Evolutionary conservation across 768 basidiomycete species (phyloP), one percentile per base, ranked within the genome.

Genomic region (Tylopilus sp.): DNA sequence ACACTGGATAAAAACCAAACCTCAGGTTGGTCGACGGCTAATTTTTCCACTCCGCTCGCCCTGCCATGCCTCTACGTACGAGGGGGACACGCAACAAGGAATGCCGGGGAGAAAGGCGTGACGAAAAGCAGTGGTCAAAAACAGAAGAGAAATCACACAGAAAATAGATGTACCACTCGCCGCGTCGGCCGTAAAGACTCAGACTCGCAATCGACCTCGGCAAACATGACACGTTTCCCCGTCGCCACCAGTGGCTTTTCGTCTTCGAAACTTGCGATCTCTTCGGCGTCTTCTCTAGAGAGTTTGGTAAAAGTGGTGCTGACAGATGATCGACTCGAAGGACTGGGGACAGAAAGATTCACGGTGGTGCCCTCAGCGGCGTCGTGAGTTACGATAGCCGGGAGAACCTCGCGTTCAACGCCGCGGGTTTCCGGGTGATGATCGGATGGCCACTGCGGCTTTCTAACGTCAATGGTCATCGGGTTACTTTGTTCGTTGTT

Each of bases 271-370:
- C 48, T 40, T 48, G 50, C 57, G 59, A 54, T 59, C 33, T 69
- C 67, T 13, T 65, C 64, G 57, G 55, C 57, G 52, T 63, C 68
- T 63, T 56, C 59, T 53, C 55, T 57, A 26, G 57, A 56, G 0
- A 66, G 57, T 47, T 53, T 60, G 54, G 65, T 5, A 53, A 70
- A 70, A 0, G 49, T 56, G 50, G 60, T 23, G 40, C 51, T 12
- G 17, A 57, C 55, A 38, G 46, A 25, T 12, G 66, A 61, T 63
- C 57, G 66, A 58, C 56, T 44, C 26, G 54, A 55, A 51, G 58
- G 53, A 18, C 45, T 51, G 20, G 57, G 9, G 28, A 46, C 31
- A 17, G 40, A 36, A 25, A 36, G 52, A 56, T 63, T 52, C 57
- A 28, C 47, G 23, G 46, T 28, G 28, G 43, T 5, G 13, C 26